These are phyloP conservation scores for Viola pubescens DNA, from an alignment of 441 rosid species.

Conservation along the genomic window DNA sequence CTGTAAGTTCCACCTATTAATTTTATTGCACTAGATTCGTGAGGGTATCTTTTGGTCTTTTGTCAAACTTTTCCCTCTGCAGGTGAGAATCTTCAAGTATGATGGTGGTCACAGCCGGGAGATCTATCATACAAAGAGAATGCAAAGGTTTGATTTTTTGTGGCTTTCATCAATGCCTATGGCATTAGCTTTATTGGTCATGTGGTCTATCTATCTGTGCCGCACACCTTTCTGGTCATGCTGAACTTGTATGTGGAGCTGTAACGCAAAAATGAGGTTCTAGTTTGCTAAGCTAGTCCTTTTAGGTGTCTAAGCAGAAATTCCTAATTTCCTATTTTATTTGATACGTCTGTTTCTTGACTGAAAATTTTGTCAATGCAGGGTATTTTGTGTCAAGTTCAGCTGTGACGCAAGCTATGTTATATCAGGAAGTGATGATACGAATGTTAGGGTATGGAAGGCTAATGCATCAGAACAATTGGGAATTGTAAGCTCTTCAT, in stretches of 20 bases:
- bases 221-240: neutral
- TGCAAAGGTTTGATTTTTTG: slow-evolving; percentile 63
- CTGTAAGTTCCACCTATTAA: slow-evolving; percentile 38
- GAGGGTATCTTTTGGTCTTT: slow-evolving; percentile 5
- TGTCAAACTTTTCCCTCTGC: slow-evolving; percentile 15
- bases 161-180: neutral
- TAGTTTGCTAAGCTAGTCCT: neutral
- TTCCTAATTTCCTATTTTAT: neutral
- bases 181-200: slow-evolving; percentile 2
- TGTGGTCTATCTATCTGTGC: neutral
- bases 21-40: slow-evolving; percentile 1
- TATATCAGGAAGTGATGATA: slow-evolving; percentile 91
- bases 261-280: neutral
- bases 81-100: slow-evolving; percentile 79
- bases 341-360: slow-evolving; percentile 1
- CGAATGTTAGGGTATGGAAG: slow-evolving; percentile 91
- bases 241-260: neutral
- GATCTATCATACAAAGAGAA: slow-evolving; percentile 93
- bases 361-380: slow-evolving; percentile 19
- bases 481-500: slow-evolving; percentile 71
- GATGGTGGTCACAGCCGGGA: slow-evolving; percentile 90
- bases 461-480: slow-evolving; percentile 92
- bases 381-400: slow-evolving; percentile 90
- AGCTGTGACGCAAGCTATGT: slow-evolving; percentile 83
- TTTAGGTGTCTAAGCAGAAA: neutral